Conservation (phyloP, 2,329 filamentous ascomycete genomes). For the Stachybotrys echinatus region DNA sequence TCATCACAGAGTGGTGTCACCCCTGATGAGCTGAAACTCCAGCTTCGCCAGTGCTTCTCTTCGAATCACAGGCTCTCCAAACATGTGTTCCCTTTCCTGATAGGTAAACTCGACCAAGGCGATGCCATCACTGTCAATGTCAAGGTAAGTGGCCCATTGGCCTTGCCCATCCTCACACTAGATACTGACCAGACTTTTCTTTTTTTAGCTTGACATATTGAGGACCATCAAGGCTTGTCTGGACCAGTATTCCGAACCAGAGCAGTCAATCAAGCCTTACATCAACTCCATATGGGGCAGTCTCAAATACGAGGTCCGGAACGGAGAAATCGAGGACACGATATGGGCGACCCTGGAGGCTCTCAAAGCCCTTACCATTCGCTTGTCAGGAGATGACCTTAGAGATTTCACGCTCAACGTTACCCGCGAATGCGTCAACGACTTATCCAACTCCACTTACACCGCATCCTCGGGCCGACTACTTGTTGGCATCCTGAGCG, state of each 20-base stretch:
- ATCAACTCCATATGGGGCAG: conserved; percentile 50
- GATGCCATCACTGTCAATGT: conserved; percentile 53
- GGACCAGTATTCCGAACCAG: conserved; percentile 39
- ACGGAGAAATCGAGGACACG: conserved; percentile 53
- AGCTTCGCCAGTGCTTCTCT: conserved; percentile 49
- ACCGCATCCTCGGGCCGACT: conserved; percentile 47
- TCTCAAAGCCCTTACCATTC: conserved; percentile 42
- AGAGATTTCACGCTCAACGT: conserved; percentile 41
- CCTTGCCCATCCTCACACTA: not conserved
- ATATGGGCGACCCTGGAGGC: conserved; percentile 52
- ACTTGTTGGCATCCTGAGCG: conserved; percentile 44
- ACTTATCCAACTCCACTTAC: conserved; percentile 48
- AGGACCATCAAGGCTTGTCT: conserved; percentile 51
- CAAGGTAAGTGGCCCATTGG: conserved; percentile 33
- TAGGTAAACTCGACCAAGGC: conserved; percentile 54
- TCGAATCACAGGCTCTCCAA: conserved; percentile 40
- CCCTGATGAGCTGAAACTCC: conserved; percentile 49
- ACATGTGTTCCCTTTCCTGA: conserved; percentile 45
- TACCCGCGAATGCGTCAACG: conserved; percentile 47
- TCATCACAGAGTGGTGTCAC: conserved; percentile 48
- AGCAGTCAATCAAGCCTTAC: conserved; percentile 42
- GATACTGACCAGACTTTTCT: not conserved
- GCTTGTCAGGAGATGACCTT: conserved; percentile 38
- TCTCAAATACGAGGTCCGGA: conserved; percentile 59
- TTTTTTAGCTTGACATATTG: conserved; percentile 44